Base-by-base conservation (phyloP, 352 stramenopile genomes). In the Stramenopiles sp. region DNA sequence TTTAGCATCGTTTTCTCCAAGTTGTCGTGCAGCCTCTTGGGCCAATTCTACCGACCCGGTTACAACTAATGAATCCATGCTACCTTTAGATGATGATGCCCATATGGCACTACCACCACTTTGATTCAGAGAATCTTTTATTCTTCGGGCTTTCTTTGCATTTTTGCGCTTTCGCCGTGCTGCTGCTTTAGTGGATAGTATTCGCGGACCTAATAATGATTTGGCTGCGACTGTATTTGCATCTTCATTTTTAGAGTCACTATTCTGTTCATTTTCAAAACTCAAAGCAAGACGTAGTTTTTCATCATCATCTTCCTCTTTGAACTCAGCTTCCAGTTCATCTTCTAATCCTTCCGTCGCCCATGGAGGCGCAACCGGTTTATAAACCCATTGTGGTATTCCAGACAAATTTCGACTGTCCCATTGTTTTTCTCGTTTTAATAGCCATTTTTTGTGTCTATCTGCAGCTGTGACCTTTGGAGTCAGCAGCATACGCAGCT, bases 371-470 rank as follows among this genome's bases (percentile, higher is more conserved):
- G 71, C 71, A 14, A 78, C 71, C 4, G 71, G 71, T 78, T 78
- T 78, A 33, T 78, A 78, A 31, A 78, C 71, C 71, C 71, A 78
- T 33, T 78, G 30, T 8, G 71, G 71, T 33, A 78, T 78, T 14
- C 71, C 71, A 8, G 30, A 31, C 4, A 33, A 8, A 33, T 8
- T 78, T 33, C 71, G 71, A 33, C 71, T 33, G 30, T 78, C 31
- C 71, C 71, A 78, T 78, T 14, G 71, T 33, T 78, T 78, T 33
- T 78, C 71, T 33, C 71, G 71, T 33, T 78, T 78, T 33, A 78
- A 33, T 14, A 78, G 14, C 71, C 71, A 78, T 33, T 78, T 78
- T 78, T 78, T 78, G 31, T 78, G 71, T 33, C 71, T 31, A 8
- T 78, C 71, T 4, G 71, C 71, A 33, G 71, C 71, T 14, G 30